Conservation (phyloP, 129 eudicot genomes). For the Mikania micrantha region DNA sequence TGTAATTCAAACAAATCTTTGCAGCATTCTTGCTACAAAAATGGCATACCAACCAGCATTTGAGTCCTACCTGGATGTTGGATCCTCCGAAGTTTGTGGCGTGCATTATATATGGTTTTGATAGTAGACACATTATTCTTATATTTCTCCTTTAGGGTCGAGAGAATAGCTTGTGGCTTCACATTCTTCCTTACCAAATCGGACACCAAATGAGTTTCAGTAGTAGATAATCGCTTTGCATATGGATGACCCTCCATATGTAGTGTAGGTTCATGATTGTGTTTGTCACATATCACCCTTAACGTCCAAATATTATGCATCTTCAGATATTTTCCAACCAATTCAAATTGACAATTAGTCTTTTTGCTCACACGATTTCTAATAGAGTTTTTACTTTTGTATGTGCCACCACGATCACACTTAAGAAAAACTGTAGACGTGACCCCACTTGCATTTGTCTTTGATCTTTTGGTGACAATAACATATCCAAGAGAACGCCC, state of each 20-base stretch:
- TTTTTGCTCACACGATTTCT: background rate
- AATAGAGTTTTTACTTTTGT: background rate
- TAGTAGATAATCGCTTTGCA: slow-evolving; percentile 10
- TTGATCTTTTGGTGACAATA: slow-evolving; percentile 12
- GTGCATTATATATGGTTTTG: background rate
- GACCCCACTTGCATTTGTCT: background rate
- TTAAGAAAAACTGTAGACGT: background rate
- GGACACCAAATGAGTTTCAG: slow-evolving; percentile 14
- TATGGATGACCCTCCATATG: slow-evolving; percentile 20
- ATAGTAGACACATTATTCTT: slow-evolving; percentile 5
- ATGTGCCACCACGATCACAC: slow-evolving; percentile 17
- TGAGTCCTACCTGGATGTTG: slow-evolving; percentile 4
- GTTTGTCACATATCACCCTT: slow-evolving; percentile 15
- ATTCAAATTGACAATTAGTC: slow-evolving; percentile 8
- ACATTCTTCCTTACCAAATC: slow-evolving; percentile 14
- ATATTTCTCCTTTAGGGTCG: slow-evolving; percentile 7
- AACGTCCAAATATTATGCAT: slow-evolving; percentile 4
- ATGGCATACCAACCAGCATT: background rate
- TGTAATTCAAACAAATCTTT: background rate
- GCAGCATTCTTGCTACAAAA: background rate
- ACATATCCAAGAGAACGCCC: slow-evolving; percentile 9
- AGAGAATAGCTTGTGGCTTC: slow-evolving; percentile 8
- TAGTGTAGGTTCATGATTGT: slow-evolving; percentile 15
- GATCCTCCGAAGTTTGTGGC: background rate
- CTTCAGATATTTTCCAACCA: background rate